Percentiles rank a stretch among this genome's conserved stretches.
phyloP scores from a whole-genome alignment of 1,284 basidiomycete species.

The Cryptococcus sp. region DNA sequence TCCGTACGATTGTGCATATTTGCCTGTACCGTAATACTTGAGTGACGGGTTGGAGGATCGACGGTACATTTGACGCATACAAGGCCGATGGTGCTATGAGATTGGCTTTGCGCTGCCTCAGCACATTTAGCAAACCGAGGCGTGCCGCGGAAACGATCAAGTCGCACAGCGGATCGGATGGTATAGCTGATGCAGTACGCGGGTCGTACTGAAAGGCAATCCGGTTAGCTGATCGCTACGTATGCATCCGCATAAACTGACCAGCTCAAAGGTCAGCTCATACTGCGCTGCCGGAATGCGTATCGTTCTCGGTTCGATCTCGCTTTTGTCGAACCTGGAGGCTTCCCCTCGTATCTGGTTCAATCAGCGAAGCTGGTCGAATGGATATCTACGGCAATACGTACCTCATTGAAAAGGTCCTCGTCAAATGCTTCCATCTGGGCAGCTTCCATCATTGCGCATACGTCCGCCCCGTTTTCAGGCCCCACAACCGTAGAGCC shows the following conservation, averaged over 20 bases:
- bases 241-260: conserved; percentile 10
- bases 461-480: conserved; percentile 16
- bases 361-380: conserved; percentile 1
- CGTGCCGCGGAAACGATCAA: conserved; percentile 30
- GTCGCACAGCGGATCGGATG: conserved; percentile 30
- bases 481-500: conserved; percentile 14
- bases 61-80: conserved; percentile 3
- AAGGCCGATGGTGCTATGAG: conserved; percentile 13
- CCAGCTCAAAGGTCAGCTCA: conserved; percentile 37
- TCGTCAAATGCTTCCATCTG: conserved; percentile 51
- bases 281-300: conserved; percentile 25
- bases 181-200: conserved; percentile 9
- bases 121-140: conserved; percentile 34
- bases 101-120: conserved; percentile 36
- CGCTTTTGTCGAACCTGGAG: conserved; percentile 16
- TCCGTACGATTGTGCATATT: conserved; percentile 12
- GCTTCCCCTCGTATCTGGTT: conserved; percentile 34
- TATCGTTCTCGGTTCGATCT: conserved; percentile 25
- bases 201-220: conserved; percentile 32
- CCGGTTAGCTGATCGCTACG: background rate
- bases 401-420: conserved; percentile 48
- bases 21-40: conserved; percentile 30
- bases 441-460: conserved; percentile 35
- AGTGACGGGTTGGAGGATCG: conserved; percentile 35
- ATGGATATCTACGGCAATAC: conserved; percentile 5